These are phyloP conservation scores for Fraxinus quadrangulata DNA, from an alignment of 257 asterid species.

Conservation along the genomic window DNA sequence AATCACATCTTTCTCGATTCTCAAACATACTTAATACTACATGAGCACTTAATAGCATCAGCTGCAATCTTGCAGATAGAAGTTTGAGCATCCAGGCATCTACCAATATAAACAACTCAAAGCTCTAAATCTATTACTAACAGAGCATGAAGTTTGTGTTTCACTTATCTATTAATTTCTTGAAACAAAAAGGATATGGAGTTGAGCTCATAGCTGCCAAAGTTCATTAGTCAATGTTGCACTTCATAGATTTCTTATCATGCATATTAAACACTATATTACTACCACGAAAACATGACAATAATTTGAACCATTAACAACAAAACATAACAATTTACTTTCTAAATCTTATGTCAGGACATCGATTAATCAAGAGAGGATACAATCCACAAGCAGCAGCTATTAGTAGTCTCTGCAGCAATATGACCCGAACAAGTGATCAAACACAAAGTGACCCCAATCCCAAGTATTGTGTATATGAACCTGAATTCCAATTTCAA, in stretches of 20 bases:
- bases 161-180: neutral
- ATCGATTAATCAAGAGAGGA: conserved; percentile 37
- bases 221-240: no score
- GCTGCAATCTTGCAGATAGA: neutral
- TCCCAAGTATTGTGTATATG: conserved; percentile 55
- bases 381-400: conserved; percentile 65
- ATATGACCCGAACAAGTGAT: conserved; percentile 66
- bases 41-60: neutral
- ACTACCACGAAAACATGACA: neutral
- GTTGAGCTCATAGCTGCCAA: neutral
- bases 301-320: neutral
- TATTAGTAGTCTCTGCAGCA: conserved; percentile 71
- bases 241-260: no score
- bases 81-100: neutral
- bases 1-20: neutral
- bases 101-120: neutral
- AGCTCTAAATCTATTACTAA: neutral
- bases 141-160: neutral
- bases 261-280: no score
- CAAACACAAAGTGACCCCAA: conserved; percentile 52
- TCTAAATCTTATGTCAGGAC: neutral
- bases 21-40: conserved; percentile 1
- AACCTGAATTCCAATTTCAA: conserved; percentile 48
- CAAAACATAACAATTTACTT: no score
- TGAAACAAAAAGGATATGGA: neutral